Base-by-base conservation (phyloP, 1,284 basidiomycete species). In the Papiliotrema terrestris region DNA sequence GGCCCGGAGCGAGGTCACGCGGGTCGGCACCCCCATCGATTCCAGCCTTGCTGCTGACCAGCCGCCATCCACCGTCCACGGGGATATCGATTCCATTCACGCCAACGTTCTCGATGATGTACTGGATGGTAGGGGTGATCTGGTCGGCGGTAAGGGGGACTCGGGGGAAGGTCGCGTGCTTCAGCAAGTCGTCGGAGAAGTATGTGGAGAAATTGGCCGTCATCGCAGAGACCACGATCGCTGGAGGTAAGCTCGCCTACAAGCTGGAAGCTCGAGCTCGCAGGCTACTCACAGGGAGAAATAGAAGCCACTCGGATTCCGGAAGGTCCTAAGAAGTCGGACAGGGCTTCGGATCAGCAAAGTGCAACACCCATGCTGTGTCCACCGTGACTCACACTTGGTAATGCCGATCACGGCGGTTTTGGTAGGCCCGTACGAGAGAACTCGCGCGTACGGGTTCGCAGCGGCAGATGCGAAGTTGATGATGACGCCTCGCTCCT, bases 401-500 rank as follows among this genome's bases (percentile, higher is more conserved):
- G 72, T 72, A 57, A 72, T 71, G 41, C 69, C 71, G 19, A 72
- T 49, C 2, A 70, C 68, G 15, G 72, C 72, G 5, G 66, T 68
- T 58, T 74, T 74, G 17, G 67, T 69, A 1, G 72, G 72, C 1
- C 69, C 69, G 44, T 74, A 74, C 1, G 59, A 59, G 26, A 74
- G 58, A n/a, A 63, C 61, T 32, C 72, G 65, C 15, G 71, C 69
- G 48, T 72, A 69, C 1, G 64, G 63, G 48, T 64, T 61, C 14
- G 67, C 61, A 15, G 67, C 72, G 3, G 71, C 72, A n/a, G 63
- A 66, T 19, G 71, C 70, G 54, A 73, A 69, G 64, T 74, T 74
- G 66, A 74, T 59, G 47, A 74, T 74, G 49, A 73, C 61, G 29
- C 71, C 72, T 15, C 71, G 60, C 58, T 73, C 72, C 49, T 73